These are phyloP conservation scores for Dittrichia graveolens DNA, from an alignment of 129 eudicot genomes.

Conservation along the genomic window DNA sequence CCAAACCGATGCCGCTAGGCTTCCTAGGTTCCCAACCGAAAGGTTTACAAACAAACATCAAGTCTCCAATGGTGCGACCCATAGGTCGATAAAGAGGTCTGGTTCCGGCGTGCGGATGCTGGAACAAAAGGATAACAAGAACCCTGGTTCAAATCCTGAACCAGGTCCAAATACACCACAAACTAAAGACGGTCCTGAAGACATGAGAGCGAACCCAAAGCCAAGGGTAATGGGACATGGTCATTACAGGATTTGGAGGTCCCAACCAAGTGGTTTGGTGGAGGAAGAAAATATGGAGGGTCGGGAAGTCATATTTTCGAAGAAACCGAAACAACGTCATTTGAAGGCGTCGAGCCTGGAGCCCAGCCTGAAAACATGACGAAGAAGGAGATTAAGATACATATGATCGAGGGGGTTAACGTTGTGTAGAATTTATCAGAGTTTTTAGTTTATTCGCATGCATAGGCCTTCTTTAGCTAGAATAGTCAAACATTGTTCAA, in stretches of 20 bases:
- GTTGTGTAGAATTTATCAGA: neutral
- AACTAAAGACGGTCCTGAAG: constrained; percentile 4
- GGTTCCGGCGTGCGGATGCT: constrained; percentile 7
- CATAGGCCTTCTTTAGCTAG: neutral
- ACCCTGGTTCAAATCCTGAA: neutral
- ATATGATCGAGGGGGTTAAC: neutral
- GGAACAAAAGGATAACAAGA: constrained; percentile 1
- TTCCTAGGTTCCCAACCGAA: constrained; percentile 6
- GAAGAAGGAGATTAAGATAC: neutral
- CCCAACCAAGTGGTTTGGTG: constrained; percentile 32
- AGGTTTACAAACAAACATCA: constrained; percentile 2
- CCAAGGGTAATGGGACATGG: constrained; percentile 41
- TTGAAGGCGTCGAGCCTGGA: neutral
- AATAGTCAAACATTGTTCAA: neutral
- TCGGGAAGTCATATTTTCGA: constrained; percentile 26
- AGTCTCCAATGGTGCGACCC: neutral
- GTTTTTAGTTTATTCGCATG: constrained; percentile 18
- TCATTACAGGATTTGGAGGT: constrained; percentile 23
- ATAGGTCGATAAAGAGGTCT: constrained; percentile 2
- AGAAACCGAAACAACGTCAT: neutral
- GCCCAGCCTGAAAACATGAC: neutral
- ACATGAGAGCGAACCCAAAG: constrained; percentile 27
- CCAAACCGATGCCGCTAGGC: constrained; percentile 31
- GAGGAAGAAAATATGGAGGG: constrained; percentile 35
- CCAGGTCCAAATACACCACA: neutral